Evolutionary conservation across 2,329 filamentous ascomycete species (phyloP).

Genomic region (Biscogniauxia mediterranea): DNA sequence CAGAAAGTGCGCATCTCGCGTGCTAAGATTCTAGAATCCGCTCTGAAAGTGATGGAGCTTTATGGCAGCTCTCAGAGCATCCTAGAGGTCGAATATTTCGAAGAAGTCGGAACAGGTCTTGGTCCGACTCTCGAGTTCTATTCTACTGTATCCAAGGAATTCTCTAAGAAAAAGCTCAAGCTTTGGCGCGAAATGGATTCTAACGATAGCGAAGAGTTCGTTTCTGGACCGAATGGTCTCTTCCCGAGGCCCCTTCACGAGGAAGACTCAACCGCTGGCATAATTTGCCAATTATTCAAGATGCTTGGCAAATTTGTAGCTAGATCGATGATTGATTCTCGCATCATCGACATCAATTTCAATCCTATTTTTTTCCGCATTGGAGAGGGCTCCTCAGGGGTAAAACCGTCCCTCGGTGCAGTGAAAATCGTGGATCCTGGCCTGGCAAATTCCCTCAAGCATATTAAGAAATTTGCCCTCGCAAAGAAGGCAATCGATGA

Average conservation of each 20-base stretch:
- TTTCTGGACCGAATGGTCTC: constrained; percentile 78
- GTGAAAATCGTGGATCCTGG: constrained; percentile 86
- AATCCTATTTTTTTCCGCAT: constrained; percentile 98
- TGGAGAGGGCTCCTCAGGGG: constrained; percentile 64
- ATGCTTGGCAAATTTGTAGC: constrained; percentile 96
- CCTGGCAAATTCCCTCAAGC: constrained; percentile 78
- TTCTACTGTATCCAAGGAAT: constrained; percentile 94
- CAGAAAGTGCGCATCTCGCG: constrained; percentile 98
- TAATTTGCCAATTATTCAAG: constrained; percentile 84
- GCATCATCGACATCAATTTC: constrained; percentile 96
- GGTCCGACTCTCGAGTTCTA: constrained; percentile 98
- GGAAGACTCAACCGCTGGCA: constrained; percentile 79
- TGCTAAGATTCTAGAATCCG: constrained; percentile 91
- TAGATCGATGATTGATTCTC: constrained; percentile 94
- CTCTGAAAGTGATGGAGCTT: constrained; percentile 97
- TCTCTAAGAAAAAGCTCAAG: constrained; percentile 94
- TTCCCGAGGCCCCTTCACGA: constrained; percentile 90
- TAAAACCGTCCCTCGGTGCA: constrained; percentile 82
- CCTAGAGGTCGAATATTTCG: constrained; percentile 96
- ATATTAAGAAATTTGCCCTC: constrained; percentile 81
- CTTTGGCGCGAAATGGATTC: constrained; percentile 92
- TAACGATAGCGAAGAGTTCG: constrained; percentile 71
- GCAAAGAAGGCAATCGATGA: constrained; percentile 82
- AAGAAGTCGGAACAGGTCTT: constrained; percentile 94
- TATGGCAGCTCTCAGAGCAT: constrained; percentile 97